These are phyloP conservation scores for Miscanthus lutarioriparius DNA, from an alignment of 176 grass and related monocot genomes.

Conservation along the genomic window DNA sequence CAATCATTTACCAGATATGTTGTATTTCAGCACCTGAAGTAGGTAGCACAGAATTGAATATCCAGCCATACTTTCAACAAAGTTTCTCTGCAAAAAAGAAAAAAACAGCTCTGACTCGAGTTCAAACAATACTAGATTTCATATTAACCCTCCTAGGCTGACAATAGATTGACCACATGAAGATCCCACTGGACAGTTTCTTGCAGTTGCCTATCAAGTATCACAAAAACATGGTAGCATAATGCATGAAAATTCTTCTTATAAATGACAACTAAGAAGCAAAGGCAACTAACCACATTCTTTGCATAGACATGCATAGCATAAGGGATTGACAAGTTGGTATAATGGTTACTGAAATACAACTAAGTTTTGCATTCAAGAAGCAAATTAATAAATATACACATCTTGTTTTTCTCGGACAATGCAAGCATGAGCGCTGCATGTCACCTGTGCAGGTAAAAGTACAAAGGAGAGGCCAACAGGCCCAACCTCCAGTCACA, in stretches of 20 bases:
- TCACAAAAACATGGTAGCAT: neutral
- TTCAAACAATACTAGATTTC: neutral
- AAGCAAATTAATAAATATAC: conserved; percentile 1
- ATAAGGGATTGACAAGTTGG: neutral
- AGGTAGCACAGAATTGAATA: conserved; percentile 95
- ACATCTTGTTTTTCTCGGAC: neutral
- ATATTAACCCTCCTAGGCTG: neutral
- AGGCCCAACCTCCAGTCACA: neutral
- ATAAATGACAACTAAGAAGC: neutral
- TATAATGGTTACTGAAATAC: neutral
- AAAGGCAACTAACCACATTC: neutral
- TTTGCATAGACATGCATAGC: neutral
- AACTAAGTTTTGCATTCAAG: conserved; percentile 5
- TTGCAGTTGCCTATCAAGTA: neutral
- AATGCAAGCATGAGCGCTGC: neutral
- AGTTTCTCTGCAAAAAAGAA: conserved; percentile 70
- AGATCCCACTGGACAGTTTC: neutral
- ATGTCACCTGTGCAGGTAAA: neutral
- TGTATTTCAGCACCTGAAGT: conserved; percentile 69
- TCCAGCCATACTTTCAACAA: conserved; percentile 99
- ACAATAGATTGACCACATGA: neutral
- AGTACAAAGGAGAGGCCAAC: neutral
- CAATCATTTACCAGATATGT: neutral
- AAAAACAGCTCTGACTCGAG: neutral
- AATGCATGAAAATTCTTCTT: neutral